phyloP scores from a whole-genome alignment of 2,329 filamentous ascomycete species.

The Endoconidiophora laricicola region DNA sequence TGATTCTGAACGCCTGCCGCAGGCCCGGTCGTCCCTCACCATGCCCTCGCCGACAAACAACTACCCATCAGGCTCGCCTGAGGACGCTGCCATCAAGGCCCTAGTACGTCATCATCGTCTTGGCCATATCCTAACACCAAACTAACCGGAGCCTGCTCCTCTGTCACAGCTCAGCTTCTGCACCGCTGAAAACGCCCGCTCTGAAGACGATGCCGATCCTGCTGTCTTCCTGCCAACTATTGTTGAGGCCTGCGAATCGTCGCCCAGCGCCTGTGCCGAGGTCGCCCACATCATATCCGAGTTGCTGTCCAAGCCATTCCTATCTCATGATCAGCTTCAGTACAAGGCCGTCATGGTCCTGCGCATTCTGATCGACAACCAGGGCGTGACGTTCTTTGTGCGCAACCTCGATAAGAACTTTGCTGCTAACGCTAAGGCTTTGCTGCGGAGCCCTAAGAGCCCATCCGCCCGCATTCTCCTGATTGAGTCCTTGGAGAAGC shows the following conservation, averaged over 20 bases:
- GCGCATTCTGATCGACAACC: constrained; percentile 83
- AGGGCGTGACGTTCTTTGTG: constrained; percentile 68
- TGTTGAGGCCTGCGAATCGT: constrained; percentile 88
- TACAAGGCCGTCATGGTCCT: constrained; percentile 96
- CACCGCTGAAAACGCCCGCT: constrained; percentile 8
- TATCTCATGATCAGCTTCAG: constrained; percentile 50
- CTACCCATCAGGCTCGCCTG: constrained; percentile 8
- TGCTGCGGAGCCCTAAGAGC: constrained; percentile 56
- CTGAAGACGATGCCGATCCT: constrained; percentile 39
- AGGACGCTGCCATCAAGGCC: constrained; percentile 8
- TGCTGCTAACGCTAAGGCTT: constrained; percentile 53
- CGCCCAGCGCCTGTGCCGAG: constrained; percentile 66
- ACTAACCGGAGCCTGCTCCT: not conserved
- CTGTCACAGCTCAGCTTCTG: constrained; percentile 8
- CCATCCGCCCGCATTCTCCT: constrained; percentile 69
- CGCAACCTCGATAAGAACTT: constrained; percentile 78
- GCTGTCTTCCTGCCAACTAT: constrained; percentile 84
- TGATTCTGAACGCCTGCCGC: not conserved
- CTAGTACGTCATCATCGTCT: constrained; percentile 2
- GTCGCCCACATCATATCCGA: constrained; percentile 69
- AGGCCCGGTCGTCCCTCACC: not conserved
- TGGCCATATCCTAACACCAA: not conserved
- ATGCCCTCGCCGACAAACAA: not conserved
- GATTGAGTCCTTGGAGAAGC: constrained; percentile 67
- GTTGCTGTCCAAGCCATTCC: constrained; percentile 60